Evolutionary conservation across 2,329 filamentous ascomycete species (phyloP).

Genomic region (Epichloe hybrida): DNA sequence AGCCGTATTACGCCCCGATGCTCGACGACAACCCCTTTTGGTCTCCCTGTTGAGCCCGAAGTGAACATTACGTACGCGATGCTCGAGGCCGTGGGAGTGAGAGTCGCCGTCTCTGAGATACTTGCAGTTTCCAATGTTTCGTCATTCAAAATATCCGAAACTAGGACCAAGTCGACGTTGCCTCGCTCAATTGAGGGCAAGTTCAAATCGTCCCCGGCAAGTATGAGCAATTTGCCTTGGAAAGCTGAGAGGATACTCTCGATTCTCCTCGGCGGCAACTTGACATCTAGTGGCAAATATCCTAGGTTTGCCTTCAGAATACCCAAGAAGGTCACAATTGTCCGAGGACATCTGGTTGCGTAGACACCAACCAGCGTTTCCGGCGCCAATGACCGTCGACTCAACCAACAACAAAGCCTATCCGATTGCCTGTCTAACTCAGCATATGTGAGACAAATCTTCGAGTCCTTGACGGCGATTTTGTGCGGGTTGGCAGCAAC

Average conservation of each 20-base stretch:
- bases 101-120: neutral
- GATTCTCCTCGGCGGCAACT: constrained; percentile 8
- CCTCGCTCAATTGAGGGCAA: neutral
- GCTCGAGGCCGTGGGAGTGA: neutral
- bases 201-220: constrained; percentile 5
- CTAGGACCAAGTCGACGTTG: constrained; percentile 5
- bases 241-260: constrained; percentile 9
- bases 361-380: constrained; percentile 11
- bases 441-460: constrained; percentile 8
- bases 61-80: constrained; percentile 13
- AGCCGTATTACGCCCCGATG: constrained; percentile 7
- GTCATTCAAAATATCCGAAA: constrained; percentile 5
- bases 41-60: constrained; percentile 11
- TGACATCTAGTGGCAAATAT: constrained; percentile 13
- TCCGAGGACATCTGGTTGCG: constrained; percentile 9
- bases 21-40: constrained; percentile 11
- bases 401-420: constrained; percentile 9
- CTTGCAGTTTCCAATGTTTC: neutral
- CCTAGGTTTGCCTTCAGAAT: constrained; percentile 13
- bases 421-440: constrained; percentile 10
- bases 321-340: constrained; percentile 12
- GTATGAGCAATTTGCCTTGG: constrained; percentile 5
- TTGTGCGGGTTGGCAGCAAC: constrained; percentile 5
- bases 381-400: neutral
- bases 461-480: constrained; percentile 10